Conservation (phyloP, 176 grass and related monocot species). For the Cocos nucifera region DNA sequence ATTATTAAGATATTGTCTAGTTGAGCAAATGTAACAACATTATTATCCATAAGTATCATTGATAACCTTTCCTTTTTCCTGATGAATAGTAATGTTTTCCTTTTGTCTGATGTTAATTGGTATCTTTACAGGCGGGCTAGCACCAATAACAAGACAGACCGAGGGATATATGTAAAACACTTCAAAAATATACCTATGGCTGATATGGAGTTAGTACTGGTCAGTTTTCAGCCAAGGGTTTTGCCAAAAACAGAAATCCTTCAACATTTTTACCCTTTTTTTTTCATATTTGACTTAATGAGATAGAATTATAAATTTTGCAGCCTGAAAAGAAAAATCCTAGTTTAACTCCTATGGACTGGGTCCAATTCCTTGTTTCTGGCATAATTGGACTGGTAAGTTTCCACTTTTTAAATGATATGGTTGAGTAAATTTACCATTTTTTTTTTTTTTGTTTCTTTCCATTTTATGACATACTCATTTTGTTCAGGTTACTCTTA, state of each 20-base stretch:
- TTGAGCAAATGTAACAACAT: no score
- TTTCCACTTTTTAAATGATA: constrained; percentile 16
- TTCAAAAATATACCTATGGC: constrained; percentile 99
- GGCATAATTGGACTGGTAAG: constrained; percentile 98
- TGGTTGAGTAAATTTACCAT: constrained; percentile 1
- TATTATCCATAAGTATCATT: no score
- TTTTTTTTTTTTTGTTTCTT: constrained; percentile 6
- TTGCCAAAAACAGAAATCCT: constrained; percentile 5
- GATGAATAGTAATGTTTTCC: no score
- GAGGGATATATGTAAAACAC: constrained; percentile 91
- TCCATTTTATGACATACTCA: constrained; percentile 4
- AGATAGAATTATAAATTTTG: constrained; percentile 8
- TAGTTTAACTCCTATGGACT: constrained; percentile 95
- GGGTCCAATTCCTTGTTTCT: constrained; percentile 89
- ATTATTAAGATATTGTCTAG: no score
- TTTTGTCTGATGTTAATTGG: constrained; percentile 6
- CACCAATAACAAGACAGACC: constrained; percentile 41
- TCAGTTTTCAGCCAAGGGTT: constrained; percentile 22
- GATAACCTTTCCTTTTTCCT: no score
- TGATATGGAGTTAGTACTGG: constrained; percentile 98
- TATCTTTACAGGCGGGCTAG: constrained; percentile 56
- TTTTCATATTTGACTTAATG: background rate
- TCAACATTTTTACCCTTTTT: constrained; percentile 1
- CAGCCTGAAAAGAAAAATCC: constrained; percentile 99
- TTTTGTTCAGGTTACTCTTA: constrained; percentile 60